Conservation (phyloP, 176 grass and related monocot genomes). For the Poa annua region DNA sequence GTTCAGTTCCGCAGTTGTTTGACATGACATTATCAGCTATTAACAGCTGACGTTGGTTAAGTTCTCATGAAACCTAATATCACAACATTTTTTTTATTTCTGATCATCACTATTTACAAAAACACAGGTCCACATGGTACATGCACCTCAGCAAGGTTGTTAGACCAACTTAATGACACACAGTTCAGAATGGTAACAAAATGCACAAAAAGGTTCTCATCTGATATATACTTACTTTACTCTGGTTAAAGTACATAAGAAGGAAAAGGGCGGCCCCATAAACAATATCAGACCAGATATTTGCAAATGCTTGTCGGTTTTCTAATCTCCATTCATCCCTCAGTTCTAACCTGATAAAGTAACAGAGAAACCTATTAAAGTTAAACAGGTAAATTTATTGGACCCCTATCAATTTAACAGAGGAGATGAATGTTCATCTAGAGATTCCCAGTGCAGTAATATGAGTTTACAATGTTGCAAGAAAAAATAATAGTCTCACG, state of each 20-base stretch:
- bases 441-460: slow-evolving; percentile 24
- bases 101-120: slow-evolving; percentile 27
- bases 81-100: neutral
- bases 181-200: neutral
- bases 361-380: slow-evolving; percentile 37
- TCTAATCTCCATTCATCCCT: slow-evolving; percentile 92
- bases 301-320: slow-evolving; percentile 89
- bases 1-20: neutral
- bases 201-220: slow-evolving; percentile 10
- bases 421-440: slow-evolving; percentile 20
- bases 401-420: slow-evolving; percentile 31
- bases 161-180: neutral
- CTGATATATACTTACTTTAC: slow-evolving; percentile 65
- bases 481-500: slow-evolving; percentile 60
- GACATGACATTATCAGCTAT: neutral
- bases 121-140: neutral
- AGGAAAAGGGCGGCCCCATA: slow-evolving; percentile 82
- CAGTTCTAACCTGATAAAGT: slow-evolving; percentile 83
- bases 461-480: slow-evolving; percentile 34
- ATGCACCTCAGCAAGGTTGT: slow-evolving; percentile 16
- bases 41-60: neutral
- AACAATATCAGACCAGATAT: slow-evolving; percentile 90
- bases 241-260: slow-evolving; percentile 87
- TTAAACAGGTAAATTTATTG: slow-evolving; percentile 37
- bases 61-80: neutral